Conservation (phyloP, 2,329 filamentous ascomycete genomes). For the Ophidiomyces ophidiicola region DNA sequence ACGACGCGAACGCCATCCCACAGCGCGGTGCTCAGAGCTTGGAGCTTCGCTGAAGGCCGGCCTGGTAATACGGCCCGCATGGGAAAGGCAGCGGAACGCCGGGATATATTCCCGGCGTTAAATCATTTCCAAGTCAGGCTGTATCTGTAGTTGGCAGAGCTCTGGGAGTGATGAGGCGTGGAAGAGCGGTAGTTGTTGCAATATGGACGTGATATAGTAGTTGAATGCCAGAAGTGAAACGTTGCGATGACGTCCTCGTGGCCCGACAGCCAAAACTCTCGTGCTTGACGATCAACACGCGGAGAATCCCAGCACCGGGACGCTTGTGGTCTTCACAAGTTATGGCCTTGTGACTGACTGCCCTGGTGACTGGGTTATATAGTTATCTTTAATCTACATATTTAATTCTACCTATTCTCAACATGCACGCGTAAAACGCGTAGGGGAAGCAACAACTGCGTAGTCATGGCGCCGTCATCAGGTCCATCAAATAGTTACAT, state of each 20-base stretch:
- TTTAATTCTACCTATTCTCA: too few relatives aligned
- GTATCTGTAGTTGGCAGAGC: neutral
- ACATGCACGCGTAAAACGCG: neutral
- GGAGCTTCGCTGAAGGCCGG: conserved; percentile 63
- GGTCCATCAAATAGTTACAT: neutral
- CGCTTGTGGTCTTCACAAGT: neutral
- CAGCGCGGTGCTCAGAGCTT: conserved; percentile 60
- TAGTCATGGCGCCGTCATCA: neutral
- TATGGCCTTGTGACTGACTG: too few relatives aligned
- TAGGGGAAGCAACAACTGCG: too few relatives aligned
- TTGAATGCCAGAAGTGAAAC: neutral
- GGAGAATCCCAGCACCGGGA: too few relatives aligned
- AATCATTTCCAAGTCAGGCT: conserved; percentile 12
- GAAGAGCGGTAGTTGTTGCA: too few relatives aligned
- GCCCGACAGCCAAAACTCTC: too few relatives aligned
- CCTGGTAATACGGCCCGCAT: conserved; percentile 74
- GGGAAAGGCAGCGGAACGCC: conserved; percentile 31
- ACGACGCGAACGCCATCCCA: conserved; percentile 63
- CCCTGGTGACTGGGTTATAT: too few relatives aligned
- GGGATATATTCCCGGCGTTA: conserved; percentile 10
- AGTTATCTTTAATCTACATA: too few relatives aligned
- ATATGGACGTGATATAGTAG: too few relatives aligned
- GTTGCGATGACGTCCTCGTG: neutral
- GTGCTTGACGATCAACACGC: too few relatives aligned
- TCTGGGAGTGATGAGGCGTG: too few relatives aligned